Percentiles rank a stretch among this genome's conserved stretches.
Evolutionary conservation across 148 eudicot genomes (phyloP).

Genomic region (Diospyros kaki): DNA sequence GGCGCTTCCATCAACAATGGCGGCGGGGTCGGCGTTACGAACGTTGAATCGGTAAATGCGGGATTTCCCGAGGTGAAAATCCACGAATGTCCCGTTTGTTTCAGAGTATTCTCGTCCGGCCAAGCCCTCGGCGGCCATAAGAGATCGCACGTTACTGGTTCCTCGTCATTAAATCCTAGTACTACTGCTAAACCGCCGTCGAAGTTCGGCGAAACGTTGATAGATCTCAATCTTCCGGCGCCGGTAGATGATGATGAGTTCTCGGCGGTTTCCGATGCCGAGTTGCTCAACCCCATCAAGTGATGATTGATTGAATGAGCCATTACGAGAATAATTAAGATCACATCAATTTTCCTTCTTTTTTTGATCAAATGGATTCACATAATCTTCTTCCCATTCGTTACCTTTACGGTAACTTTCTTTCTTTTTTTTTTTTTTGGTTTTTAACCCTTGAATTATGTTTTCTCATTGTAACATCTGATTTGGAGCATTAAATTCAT

Average conservation of each 20-base stretch:
- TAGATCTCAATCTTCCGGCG: conserved; percentile 87
- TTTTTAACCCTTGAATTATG: neutral
- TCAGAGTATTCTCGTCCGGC: conserved; percentile 59
- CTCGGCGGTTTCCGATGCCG: conserved; percentile 58
- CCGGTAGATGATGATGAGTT: conserved; percentile 47
- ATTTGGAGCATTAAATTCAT: conserved; percentile 15
- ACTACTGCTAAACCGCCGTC: neutral
- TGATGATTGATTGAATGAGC: neutral
- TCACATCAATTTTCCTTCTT: neutral
- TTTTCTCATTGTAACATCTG: conserved; percentile 16
- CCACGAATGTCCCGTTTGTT: conserved; percentile 70
- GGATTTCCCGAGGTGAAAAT: conserved; percentile 23
- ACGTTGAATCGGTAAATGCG: neutral
- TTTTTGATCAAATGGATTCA: too few species aligned
- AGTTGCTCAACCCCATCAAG: conserved; percentile 26
- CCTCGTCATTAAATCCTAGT: neutral
- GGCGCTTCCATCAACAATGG: conserved; percentile 2
- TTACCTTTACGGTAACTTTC: neutral
- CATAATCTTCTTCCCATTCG: too few species aligned
- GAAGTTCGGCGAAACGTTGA: conserved; percentile 18
- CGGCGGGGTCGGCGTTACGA: neutral
- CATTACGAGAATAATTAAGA: neutral
- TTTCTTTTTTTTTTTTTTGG: neutral
- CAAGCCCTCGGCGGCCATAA: conserved; percentile 93
- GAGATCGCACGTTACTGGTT: conserved; percentile 54